Conservation (phyloP, 1,284 basidiomycete species). For the Termitomyces sp. region DNA sequence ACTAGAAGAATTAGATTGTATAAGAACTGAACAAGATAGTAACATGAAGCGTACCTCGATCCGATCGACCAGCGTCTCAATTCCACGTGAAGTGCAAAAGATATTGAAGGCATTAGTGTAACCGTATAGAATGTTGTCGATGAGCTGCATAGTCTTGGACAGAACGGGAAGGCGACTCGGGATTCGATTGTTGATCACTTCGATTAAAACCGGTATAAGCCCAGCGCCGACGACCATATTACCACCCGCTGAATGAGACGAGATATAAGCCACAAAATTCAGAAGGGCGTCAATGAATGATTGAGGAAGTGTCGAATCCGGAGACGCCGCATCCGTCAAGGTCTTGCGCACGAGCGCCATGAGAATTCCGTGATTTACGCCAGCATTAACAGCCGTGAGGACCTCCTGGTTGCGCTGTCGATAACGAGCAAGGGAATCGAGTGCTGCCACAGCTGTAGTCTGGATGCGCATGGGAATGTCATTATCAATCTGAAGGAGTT, state of each 20-base stretch:
- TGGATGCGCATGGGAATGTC: conserved; percentile 68
- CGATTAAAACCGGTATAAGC: conserved; percentile 83
- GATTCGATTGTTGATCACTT: conserved; percentile 77
- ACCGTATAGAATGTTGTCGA: conserved; percentile 91
- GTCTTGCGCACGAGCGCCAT: conserved; percentile 85
- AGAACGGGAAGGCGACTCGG: conserved; percentile 66
- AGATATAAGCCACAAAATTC: conserved; percentile 84
- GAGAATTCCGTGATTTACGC: conserved; percentile 93
- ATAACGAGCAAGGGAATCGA: conserved; percentile 89
- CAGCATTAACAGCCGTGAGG: conserved; percentile 87
- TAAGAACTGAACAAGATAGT: conserved; percentile 6
- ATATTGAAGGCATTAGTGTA: conserved; percentile 85
- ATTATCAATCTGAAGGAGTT: conserved; percentile 78
- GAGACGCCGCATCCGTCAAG: conserved; percentile 62
- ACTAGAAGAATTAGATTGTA: conserved; percentile 32
- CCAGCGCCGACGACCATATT: conserved; percentile 98
- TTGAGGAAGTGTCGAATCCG: conserved; percentile 64
- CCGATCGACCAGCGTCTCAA: conserved; percentile 80
- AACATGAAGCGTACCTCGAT: conserved; percentile 60
- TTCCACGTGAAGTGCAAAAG: conserved; percentile 82
- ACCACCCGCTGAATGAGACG: conserved; percentile 79
- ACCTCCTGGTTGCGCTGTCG: conserved; percentile 83
- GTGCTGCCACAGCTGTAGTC: conserved; percentile 79
- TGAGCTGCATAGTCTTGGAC: conserved; percentile 86
- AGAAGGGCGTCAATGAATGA: conserved; percentile 85